Base-by-base conservation (phyloP, 2,329 filamentous ascomycete species). In the Ophiostoma tasmaniense region DNA sequence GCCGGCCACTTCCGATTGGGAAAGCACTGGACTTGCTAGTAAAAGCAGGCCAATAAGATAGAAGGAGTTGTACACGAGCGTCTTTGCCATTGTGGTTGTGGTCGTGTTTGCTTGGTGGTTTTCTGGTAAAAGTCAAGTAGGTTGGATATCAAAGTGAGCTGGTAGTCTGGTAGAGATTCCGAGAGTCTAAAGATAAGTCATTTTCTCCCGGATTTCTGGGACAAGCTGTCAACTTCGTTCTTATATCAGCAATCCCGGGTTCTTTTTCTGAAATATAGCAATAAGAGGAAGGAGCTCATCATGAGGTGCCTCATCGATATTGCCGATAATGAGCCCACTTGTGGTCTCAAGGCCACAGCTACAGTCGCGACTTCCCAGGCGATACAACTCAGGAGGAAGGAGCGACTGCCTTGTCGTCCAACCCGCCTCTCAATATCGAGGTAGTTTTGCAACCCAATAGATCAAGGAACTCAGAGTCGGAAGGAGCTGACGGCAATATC, bases 1-100 rank as follows among this genome's bases (percentile, higher is more conserved):
- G 7, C 67, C 67, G 1, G 65, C 55, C 2, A 28, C 67, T 2
- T 67, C 22, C 11, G 67, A 69, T 33, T 71, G 70, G 17, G 68
- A 50, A 7, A 22, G 22, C 5, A 28, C 39, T 3, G 59, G 25
- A 7, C 25, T 13, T 17, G 55, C 25, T 6, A 30, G 17, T 3
- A 61, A 14, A 13, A 61, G 25, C 55, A 30, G 6, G 55, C 20
- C 55, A 30, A 61, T 2, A 2, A 61, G 55, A 17, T 30, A 25
- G 4, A 61, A 25, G 14, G 55, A 61, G 11, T 13, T 61, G 55
- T 61, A 13, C 14, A 30, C 55, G 7, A 20, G 55, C 20, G n/a
- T 30, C 13, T 28, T 61, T 20, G 55, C 30, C 61, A 64, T 64
- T 10, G 25, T 22, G 17, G 11, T n/a, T 7, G 14, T 7, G 55